Evolutionary conservation across 345 rosid genomes (phyloP).

Genomic region (Lepidium sativum): DNA sequence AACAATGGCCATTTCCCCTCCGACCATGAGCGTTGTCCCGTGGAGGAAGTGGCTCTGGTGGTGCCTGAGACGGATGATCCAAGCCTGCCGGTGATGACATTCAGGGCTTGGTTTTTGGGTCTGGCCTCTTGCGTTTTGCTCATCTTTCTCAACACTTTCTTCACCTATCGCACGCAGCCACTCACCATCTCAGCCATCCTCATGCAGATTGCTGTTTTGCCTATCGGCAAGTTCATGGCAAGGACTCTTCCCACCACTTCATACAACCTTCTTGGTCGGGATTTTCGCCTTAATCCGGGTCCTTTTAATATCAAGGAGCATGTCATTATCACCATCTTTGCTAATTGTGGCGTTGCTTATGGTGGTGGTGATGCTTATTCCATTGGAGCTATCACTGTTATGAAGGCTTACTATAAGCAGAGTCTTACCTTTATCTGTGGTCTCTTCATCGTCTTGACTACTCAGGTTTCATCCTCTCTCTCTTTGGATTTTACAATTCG

Average conservation of each 20-base stretch:
- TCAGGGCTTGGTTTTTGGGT: slow-evolving; percentile 92
- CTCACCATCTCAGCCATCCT: slow-evolving; percentile 90
- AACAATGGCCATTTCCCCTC: background rate
- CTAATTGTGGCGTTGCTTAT: slow-evolving; percentile 80
- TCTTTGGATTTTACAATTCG: background rate
- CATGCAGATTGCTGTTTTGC: slow-evolving; percentile 92
- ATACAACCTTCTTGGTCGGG: slow-evolving; percentile 39
- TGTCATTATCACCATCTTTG: slow-evolving; percentile 87
- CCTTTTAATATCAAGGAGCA: slow-evolving; percentile 98
- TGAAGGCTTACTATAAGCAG: slow-evolving; percentile 94
- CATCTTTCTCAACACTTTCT: slow-evolving; percentile 97
- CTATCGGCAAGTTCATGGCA: slow-evolving; percentile 92
- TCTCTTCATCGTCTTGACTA: slow-evolving; percentile 74
- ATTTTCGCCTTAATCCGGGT: slow-evolving; percentile 76
- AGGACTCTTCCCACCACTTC: slow-evolving; percentile 46
- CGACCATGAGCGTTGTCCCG: slow-evolving; percentile 44
- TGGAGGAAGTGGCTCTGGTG: slow-evolving; percentile 89
- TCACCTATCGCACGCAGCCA: slow-evolving; percentile 97
- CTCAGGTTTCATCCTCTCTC: slow-evolving; percentile 45
- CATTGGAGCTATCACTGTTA: slow-evolving; percentile 92
- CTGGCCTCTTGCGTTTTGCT: slow-evolving; percentile 53
- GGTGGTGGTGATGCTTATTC: slow-evolving; percentile 99
- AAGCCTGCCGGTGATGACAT: slow-evolving; percentile 79
- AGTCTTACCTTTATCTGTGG: slow-evolving; percentile 63
- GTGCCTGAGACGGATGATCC: slow-evolving; percentile 99